A percentile compares a stretch with the other conserved stretches of the same genome.
Evolutionary conservation across 139 green algal genomes (phyloP).

Genomic region (Chlorella sp.): DNA sequence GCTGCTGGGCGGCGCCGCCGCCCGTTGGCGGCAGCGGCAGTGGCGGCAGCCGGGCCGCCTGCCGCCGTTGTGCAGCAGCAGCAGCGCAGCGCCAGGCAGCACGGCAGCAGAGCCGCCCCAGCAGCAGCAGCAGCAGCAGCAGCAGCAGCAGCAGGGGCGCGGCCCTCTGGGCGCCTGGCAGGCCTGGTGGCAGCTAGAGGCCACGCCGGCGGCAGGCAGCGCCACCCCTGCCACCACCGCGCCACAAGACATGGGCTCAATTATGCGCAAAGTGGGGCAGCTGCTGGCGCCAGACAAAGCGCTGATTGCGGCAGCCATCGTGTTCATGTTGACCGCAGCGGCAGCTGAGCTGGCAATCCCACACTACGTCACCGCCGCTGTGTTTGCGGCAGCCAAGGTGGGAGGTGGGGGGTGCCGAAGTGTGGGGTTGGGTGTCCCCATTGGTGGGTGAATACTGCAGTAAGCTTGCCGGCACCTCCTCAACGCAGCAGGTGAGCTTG

Average conservation of each 20-base stretch:
- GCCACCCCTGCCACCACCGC: background rate
- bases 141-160: conserved; percentile 5
- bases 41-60: background rate
- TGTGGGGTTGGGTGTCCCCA: too few species aligned
- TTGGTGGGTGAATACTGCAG: too few species aligned
- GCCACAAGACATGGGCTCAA: conserved; percentile 7
- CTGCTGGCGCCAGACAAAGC: conserved; percentile 18
- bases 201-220: too few species aligned
- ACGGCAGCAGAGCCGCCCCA: background rate
- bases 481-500: too few species aligned
- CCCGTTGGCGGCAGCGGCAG: background rate
- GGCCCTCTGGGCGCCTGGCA: background rate
- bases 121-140: background rate
- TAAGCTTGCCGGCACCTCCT: too few species aligned
- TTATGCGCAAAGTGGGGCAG: conserved; percentile 19
- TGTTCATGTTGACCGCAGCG: conserved; percentile 34
- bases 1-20: too few species aligned
- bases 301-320: background rate
- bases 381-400: conserved; percentile 67
- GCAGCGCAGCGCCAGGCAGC: too few species aligned
- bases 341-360: conserved; percentile 81
- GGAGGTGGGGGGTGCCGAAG: too few species aligned
- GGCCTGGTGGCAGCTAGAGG: conserved; percentile 9
- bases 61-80: background rate
- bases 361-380: conserved; percentile 74